Evolutionary conservation across 805 yeast genomes (phyloP).

Genomic region (Lipomyces orientalis): DNA sequence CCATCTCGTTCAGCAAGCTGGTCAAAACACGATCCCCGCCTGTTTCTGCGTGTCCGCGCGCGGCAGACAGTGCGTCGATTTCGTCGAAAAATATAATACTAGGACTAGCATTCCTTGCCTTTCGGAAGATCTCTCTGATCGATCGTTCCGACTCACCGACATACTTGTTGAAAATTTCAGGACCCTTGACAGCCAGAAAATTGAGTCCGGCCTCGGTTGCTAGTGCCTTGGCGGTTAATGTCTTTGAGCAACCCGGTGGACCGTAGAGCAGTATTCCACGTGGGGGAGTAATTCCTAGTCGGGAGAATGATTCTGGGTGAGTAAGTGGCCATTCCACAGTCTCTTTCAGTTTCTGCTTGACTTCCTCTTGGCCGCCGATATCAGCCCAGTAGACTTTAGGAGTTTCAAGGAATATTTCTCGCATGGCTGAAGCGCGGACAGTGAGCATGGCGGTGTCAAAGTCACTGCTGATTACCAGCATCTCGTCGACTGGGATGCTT

Average conservation of each 20-base stretch:
- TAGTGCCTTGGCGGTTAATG: constrained; percentile 90
- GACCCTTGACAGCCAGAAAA: constrained; percentile 94
- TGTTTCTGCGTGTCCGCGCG: constrained; percentile 63
- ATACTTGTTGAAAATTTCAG: constrained; percentile 91
- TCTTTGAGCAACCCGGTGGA: constrained; percentile 98
- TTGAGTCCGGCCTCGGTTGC: constrained; percentile 96
- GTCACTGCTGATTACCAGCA: constrained; percentile 61
- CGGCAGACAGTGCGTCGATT: constrained; percentile 88
- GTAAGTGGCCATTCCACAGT: constrained; percentile 91
- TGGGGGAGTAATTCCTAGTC: constrained; percentile 86
- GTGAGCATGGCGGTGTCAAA: constrained; percentile 74
- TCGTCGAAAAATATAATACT: constrained; percentile 95
- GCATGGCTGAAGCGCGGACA: constrained; percentile 96
- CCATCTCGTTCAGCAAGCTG: constrained; percentile 90
- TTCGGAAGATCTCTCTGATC: constrained; percentile 88
- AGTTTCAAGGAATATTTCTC: constrained; percentile 88
- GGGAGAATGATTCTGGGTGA: constrained; percentile 74
- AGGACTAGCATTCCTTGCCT: constrained; percentile 95
- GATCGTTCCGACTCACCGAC: constrained; percentile 96
- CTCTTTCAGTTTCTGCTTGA: constrained; percentile 81
- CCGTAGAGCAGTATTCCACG: constrained; percentile 93
- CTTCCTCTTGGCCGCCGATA: constrained; percentile 90
- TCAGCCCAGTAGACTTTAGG: constrained; percentile 94
- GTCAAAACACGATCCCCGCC: constrained; percentile 85
- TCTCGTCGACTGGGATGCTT: constrained; percentile 40